Percentiles rank a stretch among this genome's conserved stretches.
phyloP scores from a whole-genome alignment of 805 yeast species.

The Myxozyma geophila region DNA sequence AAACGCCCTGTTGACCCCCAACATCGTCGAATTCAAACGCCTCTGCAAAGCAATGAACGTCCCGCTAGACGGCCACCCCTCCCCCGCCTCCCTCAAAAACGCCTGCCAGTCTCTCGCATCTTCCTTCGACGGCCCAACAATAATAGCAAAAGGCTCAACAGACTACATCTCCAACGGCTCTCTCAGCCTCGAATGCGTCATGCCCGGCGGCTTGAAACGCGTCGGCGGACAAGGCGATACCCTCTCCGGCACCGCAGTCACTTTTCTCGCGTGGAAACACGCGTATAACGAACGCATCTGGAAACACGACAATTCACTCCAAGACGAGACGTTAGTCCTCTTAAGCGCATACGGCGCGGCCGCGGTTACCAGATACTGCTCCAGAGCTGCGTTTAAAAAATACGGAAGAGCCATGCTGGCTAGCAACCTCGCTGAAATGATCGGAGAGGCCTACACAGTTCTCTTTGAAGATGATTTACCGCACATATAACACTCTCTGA shows the following conservation, averaged over 20 bases:
- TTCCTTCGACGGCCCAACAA: conserved; percentile 58
- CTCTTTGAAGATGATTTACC: conserved; percentile 44
- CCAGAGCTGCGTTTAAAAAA: conserved; percentile 63
- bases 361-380: conserved; percentile 66
- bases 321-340: conserved; percentile 44
- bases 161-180: conserved; percentile 67
- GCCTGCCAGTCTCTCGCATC: conserved; percentile 51
- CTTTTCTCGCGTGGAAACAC: conserved; percentile 77
- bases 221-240: conserved; percentile 99
- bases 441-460: conserved; percentile 65
- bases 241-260: conserved; percentile 80
- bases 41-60: conserved; percentile 46
- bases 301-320: conserved; percentile 52
- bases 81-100: conserved; percentile 19
- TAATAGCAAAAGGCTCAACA: conserved; percentile 72
- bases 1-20: conserved; percentile 82
- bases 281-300: conserved; percentile 66
- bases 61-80: background rate
- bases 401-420: conserved; percentile 85
- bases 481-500: background rate
- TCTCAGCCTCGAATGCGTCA: conserved; percentile 50
- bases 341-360: conserved; percentile 70
- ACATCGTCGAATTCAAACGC: conserved; percentile 80
- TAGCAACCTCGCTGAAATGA: conserved; percentile 70
- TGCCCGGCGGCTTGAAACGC: conserved; percentile 72